Percentiles rank a stretch among this genome's conserved stretches.
Conservation (phyloP, 73 alveolate genomes). For the Paramecium tetraurelia region DNA sequence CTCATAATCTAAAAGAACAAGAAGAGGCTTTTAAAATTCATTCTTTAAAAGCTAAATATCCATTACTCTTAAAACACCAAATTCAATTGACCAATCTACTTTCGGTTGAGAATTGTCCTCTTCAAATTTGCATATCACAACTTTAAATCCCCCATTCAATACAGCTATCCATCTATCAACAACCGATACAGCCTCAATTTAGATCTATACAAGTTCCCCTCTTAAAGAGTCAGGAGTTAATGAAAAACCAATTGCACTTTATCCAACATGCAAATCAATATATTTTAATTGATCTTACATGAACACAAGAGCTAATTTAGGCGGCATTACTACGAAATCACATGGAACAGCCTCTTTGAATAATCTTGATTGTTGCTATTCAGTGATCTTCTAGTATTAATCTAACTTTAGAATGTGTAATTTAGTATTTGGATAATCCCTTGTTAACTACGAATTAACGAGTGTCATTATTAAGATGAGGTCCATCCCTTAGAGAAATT, state of each 20-base stretch:
- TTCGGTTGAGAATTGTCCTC: conserved; percentile 14
- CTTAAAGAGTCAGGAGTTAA: neutral
- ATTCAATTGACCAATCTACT: conserved; percentile 3
- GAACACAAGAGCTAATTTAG: neutral
- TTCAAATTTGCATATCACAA: neutral
- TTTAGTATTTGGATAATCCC: neutral
- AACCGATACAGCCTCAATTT: neutral
- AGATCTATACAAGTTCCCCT: neutral
- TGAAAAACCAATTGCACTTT: neutral
- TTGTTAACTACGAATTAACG: neutral
- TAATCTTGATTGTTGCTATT: neutral
- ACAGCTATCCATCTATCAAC: conserved; percentile 46
- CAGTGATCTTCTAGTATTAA: neutral
- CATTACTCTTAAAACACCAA: neutral
- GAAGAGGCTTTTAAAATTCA: neutral
- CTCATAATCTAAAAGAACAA: neutral
- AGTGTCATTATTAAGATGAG: neutral
- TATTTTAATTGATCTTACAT: conserved; percentile 12
- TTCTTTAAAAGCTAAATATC: neutral
- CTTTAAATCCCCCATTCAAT: conserved; percentile 33
- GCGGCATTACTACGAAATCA: conserved; percentile 5
- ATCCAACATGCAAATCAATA: neutral
- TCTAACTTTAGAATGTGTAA: conserved; percentile 19
- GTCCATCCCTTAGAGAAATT: neutral
- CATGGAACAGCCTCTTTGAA: conserved; percentile 15